Percentiles rank a stretch among this genome's conserved stretches.
Evolutionary conservation across 169 alveolate species (phyloP).

Genomic region (Plasmodium malariae): DNA sequence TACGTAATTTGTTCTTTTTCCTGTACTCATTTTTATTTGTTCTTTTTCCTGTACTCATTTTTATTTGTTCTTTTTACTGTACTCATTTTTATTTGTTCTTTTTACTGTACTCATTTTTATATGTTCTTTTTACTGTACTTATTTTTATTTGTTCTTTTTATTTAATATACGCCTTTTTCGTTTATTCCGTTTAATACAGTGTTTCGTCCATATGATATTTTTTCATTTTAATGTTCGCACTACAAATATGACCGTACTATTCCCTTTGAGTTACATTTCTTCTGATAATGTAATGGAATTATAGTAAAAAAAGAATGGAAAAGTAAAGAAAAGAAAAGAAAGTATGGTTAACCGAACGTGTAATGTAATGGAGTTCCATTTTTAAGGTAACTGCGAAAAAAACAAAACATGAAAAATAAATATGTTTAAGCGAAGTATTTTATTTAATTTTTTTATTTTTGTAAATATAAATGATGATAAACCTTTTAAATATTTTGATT

Average conservation of each 20-base stretch:
- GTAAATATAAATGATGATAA: conserved; percentile 57
- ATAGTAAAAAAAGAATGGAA: too few relatives aligned
- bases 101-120: neutral
- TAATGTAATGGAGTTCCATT: too few relatives aligned
- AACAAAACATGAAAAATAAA: neutral
- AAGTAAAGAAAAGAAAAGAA: neutral
- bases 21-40: neutral
- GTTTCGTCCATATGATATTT: neutral
- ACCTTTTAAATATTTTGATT: conserved; percentile 57
- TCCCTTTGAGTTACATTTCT: too few relatives aligned
- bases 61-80: too few relatives aligned
- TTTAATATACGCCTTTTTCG: neutral
- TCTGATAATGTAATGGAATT: too few relatives aligned
- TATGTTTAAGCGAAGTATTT: too few relatives aligned
- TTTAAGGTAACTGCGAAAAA: neutral
- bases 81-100: neutral
- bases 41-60: neutral
- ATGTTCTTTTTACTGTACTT: too few relatives aligned
- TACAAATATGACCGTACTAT: too few relatives aligned
- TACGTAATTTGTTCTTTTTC: too few relatives aligned
- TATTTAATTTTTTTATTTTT: too few relatives aligned
- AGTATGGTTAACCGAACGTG: neutral
- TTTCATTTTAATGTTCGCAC: neutral
- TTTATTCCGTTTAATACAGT: neutral
- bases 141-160: neutral